Conservation (phyloP, 202 grass and related monocot species). For the Eragrostis tef region DNA sequence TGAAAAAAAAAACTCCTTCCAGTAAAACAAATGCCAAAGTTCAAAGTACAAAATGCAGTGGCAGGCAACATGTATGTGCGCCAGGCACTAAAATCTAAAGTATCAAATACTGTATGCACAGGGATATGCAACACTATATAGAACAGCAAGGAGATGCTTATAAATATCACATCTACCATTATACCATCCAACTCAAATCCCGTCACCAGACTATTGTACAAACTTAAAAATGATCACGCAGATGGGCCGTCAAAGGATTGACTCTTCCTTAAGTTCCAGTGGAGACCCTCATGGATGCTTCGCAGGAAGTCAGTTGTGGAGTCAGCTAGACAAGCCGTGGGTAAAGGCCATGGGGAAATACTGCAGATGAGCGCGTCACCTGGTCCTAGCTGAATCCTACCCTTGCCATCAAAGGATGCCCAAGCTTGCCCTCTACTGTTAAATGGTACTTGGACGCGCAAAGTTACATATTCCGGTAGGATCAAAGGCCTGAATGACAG, state of each 20-base stretch:
- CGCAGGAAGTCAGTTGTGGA: constrained; percentile 89
- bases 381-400: constrained; percentile 58
- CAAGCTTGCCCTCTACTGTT: constrained; percentile 92
- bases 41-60: neutral
- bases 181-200: neutral
- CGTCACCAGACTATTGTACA: neutral
- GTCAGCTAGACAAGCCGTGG: constrained; percentile 80
- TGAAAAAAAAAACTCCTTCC: constrained; percentile 5
- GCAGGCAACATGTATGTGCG: constrained; percentile 1
- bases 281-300: constrained; percentile 96
- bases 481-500: constrained; percentile 92
- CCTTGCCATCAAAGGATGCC: constrained; percentile 97
- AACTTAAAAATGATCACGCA: constrained; percentile 31
- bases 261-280: constrained; percentile 92
- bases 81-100: neutral
- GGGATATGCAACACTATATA: neutral
- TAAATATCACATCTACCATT: constrained; percentile 29
- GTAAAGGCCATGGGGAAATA: constrained; percentile 88
- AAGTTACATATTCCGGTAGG: constrained; percentile 85
- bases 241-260: constrained; percentile 72
- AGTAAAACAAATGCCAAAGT: constrained; percentile 6
- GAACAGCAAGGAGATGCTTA: too few species aligned
- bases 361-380: constrained; percentile 95
- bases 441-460: constrained; percentile 83
- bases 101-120: neutral